Base-by-base conservation (phyloP, 257 asterid species). In the Henckelia pumila region DNA sequence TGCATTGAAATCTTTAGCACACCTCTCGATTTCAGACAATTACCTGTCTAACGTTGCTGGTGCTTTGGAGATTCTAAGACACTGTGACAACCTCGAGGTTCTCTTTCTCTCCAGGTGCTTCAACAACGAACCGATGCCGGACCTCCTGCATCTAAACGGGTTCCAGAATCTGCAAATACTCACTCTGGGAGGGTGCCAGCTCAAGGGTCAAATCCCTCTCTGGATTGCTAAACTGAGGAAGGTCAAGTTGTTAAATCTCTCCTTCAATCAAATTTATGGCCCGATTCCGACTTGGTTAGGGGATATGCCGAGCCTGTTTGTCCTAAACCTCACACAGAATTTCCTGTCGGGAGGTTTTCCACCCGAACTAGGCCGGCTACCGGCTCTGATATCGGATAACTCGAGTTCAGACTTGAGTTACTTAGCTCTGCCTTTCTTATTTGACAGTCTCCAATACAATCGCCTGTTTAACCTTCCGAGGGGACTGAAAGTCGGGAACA, bases 221-320 rank as follows among this genome's bases (percentile, higher is more conserved):
- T 73, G 77, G 77, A 33, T 73, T 59, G 23, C 66, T 10, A 58
- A 65, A 22, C 47, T 66, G 6, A 65, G 56, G 64, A 73, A 66
- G 25, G 57, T 73, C 24, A 66, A 66, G 44, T 35, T 66, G 68
- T 67, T 73, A 13, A 66, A 73, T 59, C 71, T 73, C 53, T 59
- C 77, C n/a, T 59, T 25, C 61, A 73, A 73, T 59, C 37, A 49
- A 9, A 30, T 73, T 17, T 26, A 40, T 0, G 77, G 77, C 29
- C 6, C 52, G 22, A 66, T 73, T n/a, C 77, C 77, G 13, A 57
- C 65, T 65, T 65, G 72, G 71, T n/a, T 73, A 19, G 77, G 77
- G 30, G 52, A 26, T 28, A 57, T 73, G 71, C 56, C 71, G 7
- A 49, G 52, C 40, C 23, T 73, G 10, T 29, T 64, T 50, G 29